Evolutionary conservation across 257 asterid genomes (phyloP).

Genomic region (Nicotiana benthamiana): DNA sequence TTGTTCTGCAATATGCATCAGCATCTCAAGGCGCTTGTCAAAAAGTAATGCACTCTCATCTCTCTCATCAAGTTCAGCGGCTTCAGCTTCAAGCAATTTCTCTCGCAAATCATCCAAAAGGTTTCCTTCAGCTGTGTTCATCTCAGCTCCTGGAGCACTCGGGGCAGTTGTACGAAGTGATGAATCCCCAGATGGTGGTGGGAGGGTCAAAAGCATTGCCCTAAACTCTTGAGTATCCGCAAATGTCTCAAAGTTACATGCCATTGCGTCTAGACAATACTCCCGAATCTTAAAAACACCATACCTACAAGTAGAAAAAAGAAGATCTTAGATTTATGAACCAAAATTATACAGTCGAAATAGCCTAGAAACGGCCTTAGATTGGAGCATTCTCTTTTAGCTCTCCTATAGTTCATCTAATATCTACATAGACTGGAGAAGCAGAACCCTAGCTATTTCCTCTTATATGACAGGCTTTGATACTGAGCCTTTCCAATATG

Average conservation of each 20-base stretch:
- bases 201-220: slow-evolving; percentile 79
- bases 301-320: slow-evolving; percentile 37
- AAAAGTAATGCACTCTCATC: slow-evolving; percentile 66
- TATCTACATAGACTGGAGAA: neutral
- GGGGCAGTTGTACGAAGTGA: slow-evolving; percentile 76
- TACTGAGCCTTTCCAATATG: neutral
- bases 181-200: slow-evolving; percentile 93
- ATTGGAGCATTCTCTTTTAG: neutral
- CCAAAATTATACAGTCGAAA: neutral
- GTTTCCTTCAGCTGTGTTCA: slow-evolving; percentile 46
- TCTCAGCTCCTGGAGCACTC: slow-evolving; percentile 87
- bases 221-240: slow-evolving; percentile 72
- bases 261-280: slow-evolving; percentile 67
- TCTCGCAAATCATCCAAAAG: slow-evolving; percentile 82
- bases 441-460: neutral
- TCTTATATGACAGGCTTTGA: neutral
- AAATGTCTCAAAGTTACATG: slow-evolving; percentile 79
- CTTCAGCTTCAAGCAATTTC: slow-evolving; percentile 91
- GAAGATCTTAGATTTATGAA: neutral
- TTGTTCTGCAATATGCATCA: slow-evolving; percentile 48
- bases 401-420: neutral
- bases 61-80: slow-evolving; percentile 67
- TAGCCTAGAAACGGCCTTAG: neutral
- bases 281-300: slow-evolving; percentile 80
- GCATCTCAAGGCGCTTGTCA: slow-evolving; percentile 95